Conservation (phyloP, 2,329 filamentous ascomycete species). For the Huntiella savannae region DNA sequence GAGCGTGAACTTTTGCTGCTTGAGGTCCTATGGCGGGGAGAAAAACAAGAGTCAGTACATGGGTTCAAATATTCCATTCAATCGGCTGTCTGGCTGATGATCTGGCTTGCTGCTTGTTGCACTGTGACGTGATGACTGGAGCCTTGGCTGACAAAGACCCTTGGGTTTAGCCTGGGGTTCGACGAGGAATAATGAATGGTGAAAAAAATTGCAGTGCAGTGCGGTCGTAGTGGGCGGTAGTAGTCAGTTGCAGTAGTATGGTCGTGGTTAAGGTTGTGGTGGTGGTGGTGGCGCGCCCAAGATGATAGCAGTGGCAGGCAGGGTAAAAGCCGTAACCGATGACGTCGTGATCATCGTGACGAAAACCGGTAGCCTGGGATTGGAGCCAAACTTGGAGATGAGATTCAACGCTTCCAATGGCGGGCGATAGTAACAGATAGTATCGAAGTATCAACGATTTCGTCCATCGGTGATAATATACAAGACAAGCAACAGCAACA, state of each 20-base stretch:
- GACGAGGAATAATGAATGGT: neutral
- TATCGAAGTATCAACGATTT: neutral
- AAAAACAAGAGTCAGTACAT: neutral
- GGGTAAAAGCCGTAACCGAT: too few species aligned
- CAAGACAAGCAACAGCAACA: neutral
- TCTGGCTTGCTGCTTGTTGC: neutral
- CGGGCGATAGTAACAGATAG: neutral
- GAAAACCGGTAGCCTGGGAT: neutral
- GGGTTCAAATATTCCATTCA: neutral
- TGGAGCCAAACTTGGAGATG: neutral
- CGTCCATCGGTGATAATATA: neutral
- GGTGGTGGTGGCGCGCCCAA: neutral
- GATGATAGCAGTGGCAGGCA: neutral
- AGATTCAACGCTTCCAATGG: neutral
- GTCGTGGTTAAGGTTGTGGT: too few species aligned
- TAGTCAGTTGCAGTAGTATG: too few species aligned
- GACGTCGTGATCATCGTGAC: too few species aligned
- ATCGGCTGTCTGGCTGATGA: neutral
- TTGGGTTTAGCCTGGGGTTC: neutral
- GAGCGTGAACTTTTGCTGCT: constrained; percentile 95
- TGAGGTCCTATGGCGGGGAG: constrained; percentile 52
- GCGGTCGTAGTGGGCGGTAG: too few species aligned
- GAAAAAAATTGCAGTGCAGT: neutral
- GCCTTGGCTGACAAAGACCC: neutral
- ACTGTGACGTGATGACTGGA: neutral